Evolutionary conservation across 1,284 basidiomycete genomes (phyloP).

Genomic region (Flammula alnicola): DNA sequence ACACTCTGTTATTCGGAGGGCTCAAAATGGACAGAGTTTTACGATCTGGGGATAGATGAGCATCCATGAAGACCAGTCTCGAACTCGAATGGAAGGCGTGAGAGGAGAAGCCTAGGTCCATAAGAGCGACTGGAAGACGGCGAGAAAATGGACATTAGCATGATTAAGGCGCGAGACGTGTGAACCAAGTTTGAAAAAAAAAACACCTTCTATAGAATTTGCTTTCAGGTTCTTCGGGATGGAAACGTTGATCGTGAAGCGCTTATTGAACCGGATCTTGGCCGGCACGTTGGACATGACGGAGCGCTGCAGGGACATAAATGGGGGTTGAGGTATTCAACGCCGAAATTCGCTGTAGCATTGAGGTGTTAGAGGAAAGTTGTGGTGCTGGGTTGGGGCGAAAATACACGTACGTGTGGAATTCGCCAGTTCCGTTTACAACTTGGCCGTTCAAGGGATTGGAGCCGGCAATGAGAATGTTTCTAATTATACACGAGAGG

Average conservation of each 20-base stretch:
- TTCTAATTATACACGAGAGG: too few relatives aligned
- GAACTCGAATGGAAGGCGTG: constrained; percentile 51
- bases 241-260: too few relatives aligned
- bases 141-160: too few relatives aligned
- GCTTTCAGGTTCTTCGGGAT: too few relatives aligned
- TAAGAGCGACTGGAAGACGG: constrained; percentile 39
- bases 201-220: too few relatives aligned
- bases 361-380: neutral
- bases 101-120: constrained; percentile 53
- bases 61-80: constrained; percentile 53
- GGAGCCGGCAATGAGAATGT: constrained; percentile 52
- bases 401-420: constrained; percentile 31
- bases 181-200: too few relatives aligned
- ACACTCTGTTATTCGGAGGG: constrained; percentile 50
- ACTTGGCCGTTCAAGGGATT: constrained; percentile 50
- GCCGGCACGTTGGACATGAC: constrained; percentile 34
- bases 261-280: too few relatives aligned
- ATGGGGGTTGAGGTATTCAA: constrained; percentile 55
- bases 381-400: neutral
- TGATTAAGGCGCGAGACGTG: too few relatives aligned
- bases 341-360: constrained; percentile 47
- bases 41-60: constrained; percentile 36
- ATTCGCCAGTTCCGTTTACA: constrained; percentile 35
- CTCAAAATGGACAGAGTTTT: constrained; percentile 44
- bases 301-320: constrained; percentile 43